Conservation (phyloP, 345 rosid species). For the Acer saccharum region DNA sequence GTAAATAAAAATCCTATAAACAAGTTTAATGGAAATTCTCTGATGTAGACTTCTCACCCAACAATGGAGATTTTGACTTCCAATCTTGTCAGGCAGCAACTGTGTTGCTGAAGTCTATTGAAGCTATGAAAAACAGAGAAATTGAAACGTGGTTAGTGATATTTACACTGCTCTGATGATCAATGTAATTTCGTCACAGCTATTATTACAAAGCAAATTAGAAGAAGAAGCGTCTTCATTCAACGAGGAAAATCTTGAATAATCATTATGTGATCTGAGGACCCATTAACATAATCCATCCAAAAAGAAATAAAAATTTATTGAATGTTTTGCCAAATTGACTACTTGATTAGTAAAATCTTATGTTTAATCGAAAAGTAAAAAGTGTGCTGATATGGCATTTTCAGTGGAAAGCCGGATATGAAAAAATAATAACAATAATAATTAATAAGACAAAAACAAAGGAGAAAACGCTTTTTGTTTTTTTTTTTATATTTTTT, state of each 20-base stretch:
- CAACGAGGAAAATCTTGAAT: too few relatives aligned
- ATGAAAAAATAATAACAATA: neutral
- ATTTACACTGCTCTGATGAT: neutral
- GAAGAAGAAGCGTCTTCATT: neutral
- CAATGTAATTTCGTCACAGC: too few relatives aligned
- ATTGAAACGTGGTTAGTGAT: neutral
- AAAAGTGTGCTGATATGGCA: neutral
- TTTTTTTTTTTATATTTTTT: neutral
- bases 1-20: too few relatives aligned
- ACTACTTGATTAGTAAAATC: neutral
- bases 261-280: neutral
- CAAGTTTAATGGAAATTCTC: too few relatives aligned
- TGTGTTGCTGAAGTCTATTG: neutral
- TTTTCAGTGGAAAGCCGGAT: slow-evolving; percentile 10
- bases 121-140: neutral
- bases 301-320: too few relatives aligned
- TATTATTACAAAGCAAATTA: neutral
- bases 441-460: neutral
- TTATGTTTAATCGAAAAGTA: too few relatives aligned
- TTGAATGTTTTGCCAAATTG: neutral
- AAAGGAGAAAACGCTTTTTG: neutral
- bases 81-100: neutral
- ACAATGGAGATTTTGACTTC: too few relatives aligned
- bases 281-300: neutral
- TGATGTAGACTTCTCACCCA: too few relatives aligned